Conservation (phyloP, 345 rosid genomes). For the Lepidium sativum region DNA sequence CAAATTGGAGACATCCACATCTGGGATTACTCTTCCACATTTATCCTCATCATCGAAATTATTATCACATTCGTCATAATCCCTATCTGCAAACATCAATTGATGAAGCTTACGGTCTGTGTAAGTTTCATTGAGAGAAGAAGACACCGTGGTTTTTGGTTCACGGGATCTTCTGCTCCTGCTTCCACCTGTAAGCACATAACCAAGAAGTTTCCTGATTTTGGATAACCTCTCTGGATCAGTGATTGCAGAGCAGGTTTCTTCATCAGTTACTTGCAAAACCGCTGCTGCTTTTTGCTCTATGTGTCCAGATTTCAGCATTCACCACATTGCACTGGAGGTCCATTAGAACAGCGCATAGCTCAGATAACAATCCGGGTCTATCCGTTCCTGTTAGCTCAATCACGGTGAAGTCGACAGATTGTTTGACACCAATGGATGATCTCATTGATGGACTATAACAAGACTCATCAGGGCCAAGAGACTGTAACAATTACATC, state of each 20-base stretch:
- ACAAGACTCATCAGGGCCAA: slow-evolving; percentile 58
- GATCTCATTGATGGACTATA: slow-evolving; percentile 53
- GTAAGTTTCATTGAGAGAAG: slow-evolving; percentile 41
- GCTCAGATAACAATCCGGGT: slow-evolving; percentile 81
- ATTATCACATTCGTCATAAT: slow-evolving; percentile 50
- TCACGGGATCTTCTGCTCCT: slow-evolving; percentile 45
- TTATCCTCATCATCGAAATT: slow-evolving; percentile 26
- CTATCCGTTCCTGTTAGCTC: slow-evolving; percentile 87
- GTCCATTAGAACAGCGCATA: slow-evolving; percentile 70
- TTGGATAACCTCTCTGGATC: slow-evolving; percentile 55
- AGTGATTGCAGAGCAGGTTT: slow-evolving; percentile 50
- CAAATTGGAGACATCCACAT: slow-evolving; percentile 65
- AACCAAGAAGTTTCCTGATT: slow-evolving; percentile 61
- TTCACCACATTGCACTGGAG: slow-evolving; percentile 68
- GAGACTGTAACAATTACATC: slow-evolving; percentile 39
- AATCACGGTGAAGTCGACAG: slow-evolving; percentile 58
- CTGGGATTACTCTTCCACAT: slow-evolving; percentile 44
- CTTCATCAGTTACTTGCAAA: slow-evolving; percentile 68
- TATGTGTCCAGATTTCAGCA: slow-evolving; percentile 94
- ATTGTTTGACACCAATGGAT: slow-evolving; percentile 51
- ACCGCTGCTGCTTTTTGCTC: slow-evolving; percentile 84
- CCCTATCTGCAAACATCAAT: slow-evolving; percentile 91
- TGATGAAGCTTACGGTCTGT: slow-evolving; percentile 90
- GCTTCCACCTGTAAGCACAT: slow-evolving; percentile 56
- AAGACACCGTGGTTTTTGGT: slow-evolving; percentile 57